Evolutionary conservation across 345 rosid species (phyloP), one percentile per base, ranked within the genome.

Genomic region (Murraya paniculata): DNA sequence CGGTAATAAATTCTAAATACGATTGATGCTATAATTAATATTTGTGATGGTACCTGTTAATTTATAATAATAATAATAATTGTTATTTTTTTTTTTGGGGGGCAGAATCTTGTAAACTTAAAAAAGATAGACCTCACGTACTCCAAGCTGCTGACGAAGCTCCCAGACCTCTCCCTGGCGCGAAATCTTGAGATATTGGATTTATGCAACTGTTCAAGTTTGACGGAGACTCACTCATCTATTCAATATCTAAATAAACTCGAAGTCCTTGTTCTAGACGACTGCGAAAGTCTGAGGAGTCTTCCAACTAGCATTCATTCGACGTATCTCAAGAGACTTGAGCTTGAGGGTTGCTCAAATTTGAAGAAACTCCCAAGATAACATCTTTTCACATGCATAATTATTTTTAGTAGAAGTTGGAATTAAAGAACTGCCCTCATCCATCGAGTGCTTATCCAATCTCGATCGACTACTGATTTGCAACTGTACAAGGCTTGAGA

Each of bases 161-260:
- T 73, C 19, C 79, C 86, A 22, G 64, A 86, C 61, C 78, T 83
- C 9, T 80, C 76, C 53, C 27, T 41, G 73, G 79, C 83, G 27
- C 72, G 67, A 73, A 77, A 79, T 65, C 86, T 86, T 38, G 8
- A 77, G 27, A 64, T 45, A 28, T 73, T 83, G 58, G 2, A 69
- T 69, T 65, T 70, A 56, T 56, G 53, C 45, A 74, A 57, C 6
- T 86, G 88, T 64, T 81, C n/a, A 50, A 79, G 64, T 62, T n/a
- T 83, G 53, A 16, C 14, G 73, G 80, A 57, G 69, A 53, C 74
- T 77, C 41, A 2, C 41, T 38, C 41, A 2, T 38, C 41, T 38
- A 38, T 38, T 38, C 41, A 38, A 38, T 38, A 38, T 38, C 41
- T 38, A 38, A 9, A 38, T 38, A 38, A 38, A 38, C 39, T 38